phyloP scores from a whole-genome alignment of 352 stramenopile genomes.

The Globisporangium nunn region DNA sequence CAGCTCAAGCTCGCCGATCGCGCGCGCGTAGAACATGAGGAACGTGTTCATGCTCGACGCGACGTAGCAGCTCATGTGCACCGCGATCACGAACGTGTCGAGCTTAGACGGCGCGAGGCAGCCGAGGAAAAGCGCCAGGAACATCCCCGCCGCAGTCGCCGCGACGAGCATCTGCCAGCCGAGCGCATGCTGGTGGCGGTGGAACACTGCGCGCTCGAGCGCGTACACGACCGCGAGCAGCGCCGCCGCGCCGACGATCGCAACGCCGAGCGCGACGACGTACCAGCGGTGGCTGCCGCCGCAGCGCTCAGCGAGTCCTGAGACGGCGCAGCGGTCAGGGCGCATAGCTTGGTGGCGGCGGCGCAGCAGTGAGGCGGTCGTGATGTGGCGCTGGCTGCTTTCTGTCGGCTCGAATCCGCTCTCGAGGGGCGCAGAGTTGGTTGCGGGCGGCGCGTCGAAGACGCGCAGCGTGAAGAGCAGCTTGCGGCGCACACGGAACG shows the following conservation, averaged over 20 bases:
- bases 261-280: slow-evolving; percentile 12
- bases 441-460: background rate
- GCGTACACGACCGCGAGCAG: slow-evolving; percentile 19
- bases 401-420: background rate
- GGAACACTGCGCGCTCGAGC: slow-evolving; percentile 22
- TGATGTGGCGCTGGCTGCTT: background rate
- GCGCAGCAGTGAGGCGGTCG: background rate
- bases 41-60: slow-evolving; percentile 46
- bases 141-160: slow-evolving; percentile 19
- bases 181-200: slow-evolving; percentile 7
- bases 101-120: slow-evolving; percentile 26
- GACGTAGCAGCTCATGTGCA: slow-evolving; percentile 41
- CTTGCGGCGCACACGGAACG: slow-evolving; percentile 37
- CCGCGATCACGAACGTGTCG: slow-evolving; percentile 30
- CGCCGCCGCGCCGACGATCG: slow-evolving; percentile 2
- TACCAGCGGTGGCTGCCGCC: slow-evolving; percentile 22
- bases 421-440: background rate
- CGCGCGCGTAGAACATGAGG: slow-evolving; percentile 28
- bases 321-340: slow-evolving; percentile 18
- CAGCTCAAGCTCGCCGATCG: slow-evolving; percentile 24
- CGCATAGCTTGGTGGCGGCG: slow-evolving; percentile 11
- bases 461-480: slow-evolving; percentile 28
- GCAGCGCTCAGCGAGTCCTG: slow-evolving; percentile 16
- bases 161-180: slow-evolving; percentile 33
- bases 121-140: slow-evolving; percentile 26